Evolutionary conservation across 2,329 filamentous ascomycete species (phyloP).

Genomic region (Simplicillium aogashimaense): DNA sequence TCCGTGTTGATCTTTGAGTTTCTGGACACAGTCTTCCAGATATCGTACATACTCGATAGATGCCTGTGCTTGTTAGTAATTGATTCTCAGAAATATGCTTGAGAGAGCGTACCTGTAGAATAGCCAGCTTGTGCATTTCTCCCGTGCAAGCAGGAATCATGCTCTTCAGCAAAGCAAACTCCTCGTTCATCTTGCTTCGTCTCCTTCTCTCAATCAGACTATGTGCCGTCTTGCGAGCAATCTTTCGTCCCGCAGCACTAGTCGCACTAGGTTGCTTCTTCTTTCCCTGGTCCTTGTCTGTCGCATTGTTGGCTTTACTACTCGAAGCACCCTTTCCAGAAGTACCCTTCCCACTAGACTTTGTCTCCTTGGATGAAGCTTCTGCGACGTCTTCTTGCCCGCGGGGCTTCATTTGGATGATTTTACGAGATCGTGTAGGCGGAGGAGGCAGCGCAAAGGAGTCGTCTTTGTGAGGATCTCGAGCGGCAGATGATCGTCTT

Average conservation of each 20-base stretch:
- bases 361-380: constrained; percentile 11
- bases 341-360: constrained; percentile 12
- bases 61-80: constrained; percentile 43
- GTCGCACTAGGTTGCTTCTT: constrained; percentile 68
- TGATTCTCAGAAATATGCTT: background rate
- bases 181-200: constrained; percentile 97
- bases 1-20: constrained; percentile 57
- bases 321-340: background rate
- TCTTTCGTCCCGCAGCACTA: constrained; percentile 85
- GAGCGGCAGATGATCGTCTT: constrained; percentile 37
- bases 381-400: constrained; percentile 27
- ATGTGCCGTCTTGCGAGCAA: constrained; percentile 90
- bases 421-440: constrained; percentile 84
- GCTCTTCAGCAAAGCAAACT: constrained; percentile 84
- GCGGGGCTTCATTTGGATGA: constrained; percentile 91
- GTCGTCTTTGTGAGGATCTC: constrained; percentile 38
- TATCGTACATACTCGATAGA: constrained; percentile 96
- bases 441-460: constrained; percentile 80
- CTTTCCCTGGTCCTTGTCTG: constrained; percentile 38
- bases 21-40: constrained; percentile 75
- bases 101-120: constrained; percentile 62
- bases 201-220: constrained; percentile 85
- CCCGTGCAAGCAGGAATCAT: constrained; percentile 96
- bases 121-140: constrained; percentile 97
- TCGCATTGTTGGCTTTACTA: constrained; percentile 13